These are phyloP conservation scores for Dioscorea zingiberensis DNA, from an alignment of 106 monocot species.

Conservation along the genomic window DNA sequence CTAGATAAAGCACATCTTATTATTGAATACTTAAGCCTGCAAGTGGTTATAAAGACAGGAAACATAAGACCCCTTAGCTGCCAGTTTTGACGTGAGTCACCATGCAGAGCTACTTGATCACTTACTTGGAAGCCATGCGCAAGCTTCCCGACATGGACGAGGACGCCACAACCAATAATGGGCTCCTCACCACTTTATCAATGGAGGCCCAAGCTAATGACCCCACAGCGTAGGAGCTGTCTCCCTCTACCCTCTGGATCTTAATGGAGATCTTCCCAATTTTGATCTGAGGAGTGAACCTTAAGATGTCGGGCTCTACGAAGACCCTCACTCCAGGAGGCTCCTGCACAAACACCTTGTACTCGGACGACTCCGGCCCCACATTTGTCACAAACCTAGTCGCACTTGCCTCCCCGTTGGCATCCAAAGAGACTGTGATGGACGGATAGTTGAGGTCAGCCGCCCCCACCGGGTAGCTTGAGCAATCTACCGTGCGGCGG, in stretches of 20 bases:
- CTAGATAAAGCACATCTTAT: too few relatives aligned
- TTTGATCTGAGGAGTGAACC: slow-evolving; percentile 14
- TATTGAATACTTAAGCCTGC: too few relatives aligned
- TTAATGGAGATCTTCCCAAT: slow-evolving; percentile 21
- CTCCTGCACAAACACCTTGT: slow-evolving; percentile 13
- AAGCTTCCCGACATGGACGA: too few relatives aligned
- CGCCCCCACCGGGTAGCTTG: not conserved
- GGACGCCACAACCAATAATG: not conserved
- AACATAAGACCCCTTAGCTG: too few relatives aligned
- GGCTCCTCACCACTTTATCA: slow-evolving; percentile 20
- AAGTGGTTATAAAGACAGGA: too few relatives aligned
- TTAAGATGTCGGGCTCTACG: slow-evolving; percentile 31
- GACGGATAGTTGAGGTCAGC: slow-evolving; percentile 46
- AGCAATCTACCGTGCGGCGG: slow-evolving; percentile 10
- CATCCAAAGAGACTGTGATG: slow-evolving; percentile 4
- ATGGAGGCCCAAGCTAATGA: slow-evolving; percentile 21
- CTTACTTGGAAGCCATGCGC: too few relatives aligned
- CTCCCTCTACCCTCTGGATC: not conserved
- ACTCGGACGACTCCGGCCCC: slow-evolving; percentile 5
- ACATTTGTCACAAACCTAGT: slow-evolving; percentile 40
- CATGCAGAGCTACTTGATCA: too few relatives aligned
- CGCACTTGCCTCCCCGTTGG: slow-evolving; percentile 1
- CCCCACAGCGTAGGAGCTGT: not conserved
- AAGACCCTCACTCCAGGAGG: slow-evolving; percentile 13
- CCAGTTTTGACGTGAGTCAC: too few relatives aligned